These are phyloP conservation scores for Porcisia deanei DNA, from an alignment of 208 protist species.

Conservation along the genomic window DNA sequence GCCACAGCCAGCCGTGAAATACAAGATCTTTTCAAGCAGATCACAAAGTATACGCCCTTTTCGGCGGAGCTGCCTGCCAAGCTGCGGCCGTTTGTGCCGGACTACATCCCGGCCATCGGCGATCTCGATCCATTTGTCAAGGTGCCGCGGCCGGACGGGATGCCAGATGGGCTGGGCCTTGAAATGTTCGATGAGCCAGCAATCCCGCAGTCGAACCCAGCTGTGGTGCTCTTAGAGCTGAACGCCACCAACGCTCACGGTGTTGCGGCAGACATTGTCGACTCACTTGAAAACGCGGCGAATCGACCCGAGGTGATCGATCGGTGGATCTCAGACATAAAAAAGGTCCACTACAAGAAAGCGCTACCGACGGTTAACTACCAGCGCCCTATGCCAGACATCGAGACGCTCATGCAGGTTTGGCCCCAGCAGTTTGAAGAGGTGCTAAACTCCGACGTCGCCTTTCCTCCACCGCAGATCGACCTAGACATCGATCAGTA, in stretches of 20 bases:
- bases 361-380: slow-evolving; percentile 96
- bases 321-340: slow-evolving; percentile 95
- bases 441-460: slow-evolving; percentile 88
- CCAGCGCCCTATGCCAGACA: slow-evolving; percentile 96
- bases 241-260: slow-evolving; percentile 82
- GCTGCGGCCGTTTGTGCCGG: slow-evolving; percentile 97
- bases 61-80: slow-evolving; percentile 94
- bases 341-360: slow-evolving; percentile 96
- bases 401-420: slow-evolving; percentile 95
- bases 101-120: slow-evolving; percentile 97
- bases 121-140: slow-evolving; percentile 98
- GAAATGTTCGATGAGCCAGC: slow-evolving; percentile 97
- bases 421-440: slow-evolving; percentile 96
- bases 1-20: slow-evolving; percentile 90
- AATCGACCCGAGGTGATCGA: slow-evolving; percentile 95
- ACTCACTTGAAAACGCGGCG: slow-evolving; percentile 95
- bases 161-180: slow-evolving; percentile 91
- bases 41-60: slow-evolving; percentile 94
- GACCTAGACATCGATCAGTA: slow-evolving; percentile 95
- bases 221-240: slow-evolving; percentile 91
- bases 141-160: slow-evolving; percentile 93
- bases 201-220: slow-evolving; percentile 95
- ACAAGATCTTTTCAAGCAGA: slow-evolving; percentile 97
- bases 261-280: slow-evolving; percentile 76
- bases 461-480: slow-evolving; percentile 90